Percentiles rank a stretch among this genome's conserved stretches.
Conservation (phyloP, 352 stramenopile species). For the Pythium coloratum region DNA sequence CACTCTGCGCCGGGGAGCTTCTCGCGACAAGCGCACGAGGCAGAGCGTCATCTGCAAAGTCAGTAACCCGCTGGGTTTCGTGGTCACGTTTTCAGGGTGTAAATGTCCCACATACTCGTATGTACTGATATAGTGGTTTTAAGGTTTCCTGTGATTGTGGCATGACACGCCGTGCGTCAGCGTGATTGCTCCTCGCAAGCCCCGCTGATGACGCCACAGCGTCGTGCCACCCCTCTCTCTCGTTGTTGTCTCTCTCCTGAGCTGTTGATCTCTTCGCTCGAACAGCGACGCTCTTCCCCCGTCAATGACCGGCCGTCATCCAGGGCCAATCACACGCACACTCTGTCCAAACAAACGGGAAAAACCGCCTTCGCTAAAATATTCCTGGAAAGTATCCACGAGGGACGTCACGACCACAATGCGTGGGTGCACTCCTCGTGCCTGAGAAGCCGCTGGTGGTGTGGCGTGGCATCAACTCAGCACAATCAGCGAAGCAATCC, state of each 20-base stretch:
- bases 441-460: no score
- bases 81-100: neutral
- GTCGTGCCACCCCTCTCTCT: neutral
- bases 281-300: neutral
- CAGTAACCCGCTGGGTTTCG: neutral
- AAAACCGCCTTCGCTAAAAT: no score
- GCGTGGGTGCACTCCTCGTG: no score
- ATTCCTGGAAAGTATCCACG: no score
- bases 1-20: neutral
- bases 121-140: neutral
- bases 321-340: no score
- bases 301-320: no score
- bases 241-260: neutral
- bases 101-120: neutral
- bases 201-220: neutral
- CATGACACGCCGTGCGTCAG: conserved; percentile 9
- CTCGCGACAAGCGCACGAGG: neutral
- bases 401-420: no score
- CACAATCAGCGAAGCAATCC: neutral
- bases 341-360: no score
- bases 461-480: neutral
- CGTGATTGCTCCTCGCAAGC: conserved; percentile 11
- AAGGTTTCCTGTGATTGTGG: neutral
- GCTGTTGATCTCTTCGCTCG: neutral
- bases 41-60: neutral